Base-by-base conservation (phyloP, 108 stramenopile species). In the Seminavis robusta region DNA sequence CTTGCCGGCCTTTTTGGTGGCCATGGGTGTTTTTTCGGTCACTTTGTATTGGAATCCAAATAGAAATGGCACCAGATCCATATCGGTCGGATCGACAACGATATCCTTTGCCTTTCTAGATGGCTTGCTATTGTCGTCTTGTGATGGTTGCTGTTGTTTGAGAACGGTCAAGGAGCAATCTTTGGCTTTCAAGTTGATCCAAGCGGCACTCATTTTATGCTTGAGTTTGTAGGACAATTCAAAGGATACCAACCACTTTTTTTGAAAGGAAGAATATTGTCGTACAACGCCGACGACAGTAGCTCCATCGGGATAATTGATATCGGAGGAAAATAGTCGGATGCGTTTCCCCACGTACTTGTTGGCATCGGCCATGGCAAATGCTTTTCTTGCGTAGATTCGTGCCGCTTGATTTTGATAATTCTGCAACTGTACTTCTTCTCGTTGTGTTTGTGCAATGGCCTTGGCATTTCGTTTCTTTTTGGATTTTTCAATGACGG, bases 221-320 rank as follows among this genome's bases (percentile, higher is more conserved):
- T 58, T 60, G 7, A 56, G 45, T 23, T 73, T 59, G 7, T 63
- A 52, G 13, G 74, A 74, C 41, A 70, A 21, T 40, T 78, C 70
- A 51, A 60, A 84, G 28, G 70, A 58, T 3, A 80, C 56, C 3
- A 84, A 52, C 69, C 73, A 80, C 44, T 84, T 84, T 40, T 77
- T 77, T 21, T 53, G 71, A 0, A 53, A 16, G 20, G 50, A 38
- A 39, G 63, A 69, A 49, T 68, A 84, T 15, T 62, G 59, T 13
- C 64, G 48, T 11, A 80, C 76, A 7, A 43, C 56, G 32, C 79
- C 83, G 1, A 59, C 54, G n/a, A 84, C 48, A 6, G 65, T 71
- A 44, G 80, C 83, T 8, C 83, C 83, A 56, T 73, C 69, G 9
- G 83, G 83, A 59, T 84, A 84, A 40, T 84, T 80, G 56, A 84